Percentiles rank a stretch among this genome's conserved stretches.
phyloP scores from a whole-genome alignment of 2,329 filamentous ascomycete genomes.

The Chaetoscypha palmicola region DNA sequence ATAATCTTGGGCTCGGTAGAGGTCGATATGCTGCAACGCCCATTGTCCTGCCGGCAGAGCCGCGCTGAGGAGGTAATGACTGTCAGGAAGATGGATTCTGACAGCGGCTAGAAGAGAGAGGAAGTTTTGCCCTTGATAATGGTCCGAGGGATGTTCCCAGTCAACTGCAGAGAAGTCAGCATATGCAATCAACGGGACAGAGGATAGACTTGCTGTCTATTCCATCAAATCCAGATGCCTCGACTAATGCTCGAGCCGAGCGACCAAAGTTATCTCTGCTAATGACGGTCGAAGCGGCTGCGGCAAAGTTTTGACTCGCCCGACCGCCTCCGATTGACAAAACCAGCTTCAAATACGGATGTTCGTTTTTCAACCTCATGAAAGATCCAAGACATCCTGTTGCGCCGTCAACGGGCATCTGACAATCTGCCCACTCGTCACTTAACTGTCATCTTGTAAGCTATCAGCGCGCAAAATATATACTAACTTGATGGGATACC shows the following conservation, averaged over 20 bases:
- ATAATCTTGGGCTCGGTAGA: slow-evolving; percentile 53
- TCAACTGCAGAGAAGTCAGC: too few species aligned
- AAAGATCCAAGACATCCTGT: slow-evolving; percentile 67
- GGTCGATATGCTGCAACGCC: slow-evolving; percentile 62
- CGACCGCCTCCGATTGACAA: slow-evolving; percentile 66
- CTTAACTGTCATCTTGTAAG: slow-evolving; percentile 49
- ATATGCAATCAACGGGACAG: too few species aligned
- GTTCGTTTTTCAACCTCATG: slow-evolving; percentile 62
- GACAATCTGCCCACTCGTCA: slow-evolving; percentile 70
- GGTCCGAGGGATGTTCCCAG: slow-evolving; percentile 68
- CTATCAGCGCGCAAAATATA: too few species aligned
- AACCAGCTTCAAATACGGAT: slow-evolving; percentile 66
- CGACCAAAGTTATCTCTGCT: slow-evolving; percentile 63
- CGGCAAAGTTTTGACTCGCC: slow-evolving; percentile 60
- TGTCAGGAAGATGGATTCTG: slow-evolving; percentile 59
- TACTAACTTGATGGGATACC: too few species aligned
- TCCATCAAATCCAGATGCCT: slow-evolving; percentile 64
- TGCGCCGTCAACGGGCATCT: slow-evolving; percentile 64
- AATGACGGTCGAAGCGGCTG: slow-evolving; percentile 54
- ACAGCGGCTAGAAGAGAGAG: slow-evolving; percentile 59
- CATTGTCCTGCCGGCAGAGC: slow-evolving; percentile 63
- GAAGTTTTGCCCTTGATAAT: slow-evolving; percentile 63
- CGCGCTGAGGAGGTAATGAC: slow-evolving; percentile 63
- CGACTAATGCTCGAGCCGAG: slow-evolving; percentile 59
- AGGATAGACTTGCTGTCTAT: slow-evolving; percentile 70